Conservation (phyloP, 768 basidiomycete genomes). For the Mrakia frigida region DNA sequence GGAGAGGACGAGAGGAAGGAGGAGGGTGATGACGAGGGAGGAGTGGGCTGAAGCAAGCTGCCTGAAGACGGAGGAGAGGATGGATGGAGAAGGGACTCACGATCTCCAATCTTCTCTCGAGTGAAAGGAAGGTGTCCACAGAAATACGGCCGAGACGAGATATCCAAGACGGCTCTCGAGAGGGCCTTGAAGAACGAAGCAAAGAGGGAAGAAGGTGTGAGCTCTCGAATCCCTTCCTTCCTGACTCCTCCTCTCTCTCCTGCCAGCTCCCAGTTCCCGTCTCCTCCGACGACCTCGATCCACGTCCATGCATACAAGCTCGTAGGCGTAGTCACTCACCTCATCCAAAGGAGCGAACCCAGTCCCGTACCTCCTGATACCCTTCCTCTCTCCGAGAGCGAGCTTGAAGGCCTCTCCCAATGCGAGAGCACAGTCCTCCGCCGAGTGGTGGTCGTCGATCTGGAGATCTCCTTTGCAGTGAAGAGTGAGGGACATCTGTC, state of each 20-base stretch:
- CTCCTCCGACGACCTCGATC: neutral
- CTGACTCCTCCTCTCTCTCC: slow-evolving; percentile 47
- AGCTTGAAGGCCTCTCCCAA: slow-evolving; percentile 73
- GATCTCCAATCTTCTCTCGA: slow-evolving; percentile 52
- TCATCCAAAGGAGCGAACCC: slow-evolving; percentile 97
- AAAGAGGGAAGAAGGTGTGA: neutral
- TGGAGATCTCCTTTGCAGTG: slow-evolving; percentile 91
- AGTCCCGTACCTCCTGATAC: slow-evolving; percentile 90
- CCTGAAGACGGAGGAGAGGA: neutral
- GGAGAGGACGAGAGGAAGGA: neutral
- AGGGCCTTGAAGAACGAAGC: slow-evolving; percentile 60
- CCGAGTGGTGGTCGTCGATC: slow-evolving; percentile 98
- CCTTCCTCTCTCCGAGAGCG: slow-evolving; percentile 88
- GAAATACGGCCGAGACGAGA: slow-evolving; percentile 94
- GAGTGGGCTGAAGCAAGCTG: neutral
- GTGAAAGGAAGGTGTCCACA: slow-evolving; percentile 67
- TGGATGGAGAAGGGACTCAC: slow-evolving; percentile 36
- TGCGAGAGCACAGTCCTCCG: slow-evolving; percentile 68
- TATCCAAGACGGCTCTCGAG: slow-evolving; percentile 93
- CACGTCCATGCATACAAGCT: too few species aligned
- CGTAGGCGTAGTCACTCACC: slow-evolving; percentile 55
- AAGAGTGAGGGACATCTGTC: slow-evolving; percentile 84
- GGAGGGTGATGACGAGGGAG: neutral
- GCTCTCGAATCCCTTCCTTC: neutral
- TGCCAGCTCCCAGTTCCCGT: slow-evolving; percentile 89